Percentiles rank a stretch among this genome's conserved stretches.
Conservation (phyloP, 805 yeast species). For the Torulaspora franciscae region DNA sequence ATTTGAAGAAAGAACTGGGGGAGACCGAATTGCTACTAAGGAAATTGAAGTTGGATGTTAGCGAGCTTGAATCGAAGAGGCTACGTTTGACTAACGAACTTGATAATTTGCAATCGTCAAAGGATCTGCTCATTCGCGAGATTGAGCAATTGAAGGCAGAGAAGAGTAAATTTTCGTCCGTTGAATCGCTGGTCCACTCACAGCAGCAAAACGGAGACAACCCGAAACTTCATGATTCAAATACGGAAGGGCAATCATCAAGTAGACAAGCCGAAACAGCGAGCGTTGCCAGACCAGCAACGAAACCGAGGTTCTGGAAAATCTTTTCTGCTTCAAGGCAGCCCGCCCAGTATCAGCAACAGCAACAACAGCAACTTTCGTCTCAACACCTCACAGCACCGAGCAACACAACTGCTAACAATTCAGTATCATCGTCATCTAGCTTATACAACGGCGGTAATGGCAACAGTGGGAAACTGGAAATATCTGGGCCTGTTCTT, state of each 20-base stretch:
- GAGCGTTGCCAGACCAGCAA: slow-evolving; percentile 24
- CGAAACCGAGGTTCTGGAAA: slow-evolving; percentile 35
- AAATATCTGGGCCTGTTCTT: slow-evolving; percentile 38
- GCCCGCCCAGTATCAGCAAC: slow-evolving; percentile 8
- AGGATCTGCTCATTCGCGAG: slow-evolving; percentile 45
- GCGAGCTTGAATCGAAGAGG: slow-evolving; percentile 41
- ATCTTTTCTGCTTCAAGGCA: slow-evolving; percentile 23
- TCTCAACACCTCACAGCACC: slow-evolving; percentile 1
- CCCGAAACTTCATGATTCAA: slow-evolving; percentile 8
- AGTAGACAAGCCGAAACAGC: slow-evolving; percentile 21
- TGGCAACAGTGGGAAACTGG: slow-evolving; percentile 18
- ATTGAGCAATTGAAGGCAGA: slow-evolving; percentile 34
- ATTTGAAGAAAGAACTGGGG: slow-evolving; percentile 21
- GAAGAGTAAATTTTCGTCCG: slow-evolving; percentile 14
- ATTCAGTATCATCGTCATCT: slow-evolving; percentile 10
- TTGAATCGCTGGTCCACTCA: slow-evolving; percentile 18
- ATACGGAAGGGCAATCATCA: slow-evolving; percentile 11
- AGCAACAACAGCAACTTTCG: slow-evolving; percentile 7
- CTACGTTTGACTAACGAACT: slow-evolving; percentile 47
- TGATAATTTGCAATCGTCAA: slow-evolving; percentile 45
- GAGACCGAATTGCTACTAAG: slow-evolving; percentile 38
- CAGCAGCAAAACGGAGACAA: slow-evolving; percentile 1
- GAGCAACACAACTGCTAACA: not conserved
- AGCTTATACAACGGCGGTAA: slow-evolving; percentile 8
- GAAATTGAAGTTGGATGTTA: slow-evolving; percentile 40